Base-by-base conservation (phyloP, 345 rosid species). In the Brassica nigra region DNA sequence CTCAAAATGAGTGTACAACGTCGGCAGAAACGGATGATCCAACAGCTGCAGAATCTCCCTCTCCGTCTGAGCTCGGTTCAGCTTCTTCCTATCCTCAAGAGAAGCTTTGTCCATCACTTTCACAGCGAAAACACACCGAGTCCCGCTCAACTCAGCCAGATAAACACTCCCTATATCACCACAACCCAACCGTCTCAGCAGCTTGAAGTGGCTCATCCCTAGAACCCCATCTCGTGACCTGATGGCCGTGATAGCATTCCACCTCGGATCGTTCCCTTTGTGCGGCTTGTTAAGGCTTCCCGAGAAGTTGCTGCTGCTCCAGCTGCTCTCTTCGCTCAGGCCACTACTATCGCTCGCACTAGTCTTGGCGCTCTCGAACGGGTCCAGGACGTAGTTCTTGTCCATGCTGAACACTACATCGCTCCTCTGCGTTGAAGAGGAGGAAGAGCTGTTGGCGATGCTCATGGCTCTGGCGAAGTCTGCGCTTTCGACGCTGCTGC, bases 101-200 rank as follows among this genome's bases (percentile, higher is more conserved):
- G 99, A 95, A 33, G 97, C 94, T 87, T 95, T 95, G 81, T 95
- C 99, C 99, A 95, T 95, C 58, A 95, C 99, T 80, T 95, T 95
- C 88, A 95, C 94, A 20, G 99, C 99, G 69, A 95, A 95, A 84
- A 85, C 89, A 76, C 97, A 93, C 33, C 89, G 87, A 76, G 99
- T 93, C 37, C 96, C 92, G 57, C 93, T 92, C 62, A 95, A 80
- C 82, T 95, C 99, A 47, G 99, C 94, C 15, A 95, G 90, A 86
- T 95, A 95, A 2, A 95, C 99, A 71, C 99, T 95, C 44, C 99
- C 99, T 65, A 95, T 95, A 84, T 95, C 98, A 65, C 98, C 99
- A 78, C 98, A 95, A 62, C 99, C 99, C 33, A 95, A 97, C 75
- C 93, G 88, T 79, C 89, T 91, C 7, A 95, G 93, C 79, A 95